Evolutionary conservation across 192 early-diverging fungal genomes (phyloP).

Genomic region (Backusella westeae): DNA sequence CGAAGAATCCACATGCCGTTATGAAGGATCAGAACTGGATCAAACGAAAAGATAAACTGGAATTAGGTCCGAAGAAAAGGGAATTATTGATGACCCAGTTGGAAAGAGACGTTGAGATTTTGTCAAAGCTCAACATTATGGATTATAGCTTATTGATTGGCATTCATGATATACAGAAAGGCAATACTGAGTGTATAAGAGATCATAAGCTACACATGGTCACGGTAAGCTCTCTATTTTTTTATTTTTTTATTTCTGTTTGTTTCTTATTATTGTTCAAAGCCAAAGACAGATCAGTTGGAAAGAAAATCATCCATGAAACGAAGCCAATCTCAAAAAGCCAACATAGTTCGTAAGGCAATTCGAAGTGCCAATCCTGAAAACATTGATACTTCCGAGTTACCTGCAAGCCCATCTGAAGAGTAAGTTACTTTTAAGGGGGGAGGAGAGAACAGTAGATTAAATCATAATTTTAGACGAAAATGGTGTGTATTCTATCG

Average conservation of each 20-base stretch:
- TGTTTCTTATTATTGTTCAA: neutral
- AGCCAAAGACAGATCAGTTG: constrained; percentile 1
- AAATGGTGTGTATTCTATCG: constrained; percentile 15
- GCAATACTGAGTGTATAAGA: constrained; percentile 89
- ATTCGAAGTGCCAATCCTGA: constrained; percentile 56
- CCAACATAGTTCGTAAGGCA: constrained; percentile 50
- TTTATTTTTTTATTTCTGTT: neutral
- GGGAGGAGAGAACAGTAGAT: neutral
- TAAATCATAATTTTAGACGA: constrained; percentile 2
- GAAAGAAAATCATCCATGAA: constrained; percentile 39
- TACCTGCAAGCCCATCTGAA: constrained; percentile 54
- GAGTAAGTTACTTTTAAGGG: constrained; percentile 12
- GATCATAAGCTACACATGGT: constrained; percentile 19
- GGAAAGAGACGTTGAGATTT: constrained; percentile 80
- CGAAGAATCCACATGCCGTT: constrained; percentile 82
- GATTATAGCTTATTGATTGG: constrained; percentile 98
- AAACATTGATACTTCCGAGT: constrained; percentile 56
- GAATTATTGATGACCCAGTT: constrained; percentile 83
- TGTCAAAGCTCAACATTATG: constrained; percentile 52
- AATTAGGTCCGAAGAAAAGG: constrained; percentile 84
- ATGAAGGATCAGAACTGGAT: constrained; percentile 99
- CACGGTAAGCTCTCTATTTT: constrained; percentile 23
- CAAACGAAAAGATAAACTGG: constrained; percentile 66
- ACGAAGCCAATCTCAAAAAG: constrained; percentile 52
- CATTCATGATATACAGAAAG: constrained; percentile 83